Evolutionary conservation across 2,329 filamentous ascomycete genomes (phyloP), one percentile per base, ranked within the genome.

Genomic region (Escovopsis sp.): DNA sequence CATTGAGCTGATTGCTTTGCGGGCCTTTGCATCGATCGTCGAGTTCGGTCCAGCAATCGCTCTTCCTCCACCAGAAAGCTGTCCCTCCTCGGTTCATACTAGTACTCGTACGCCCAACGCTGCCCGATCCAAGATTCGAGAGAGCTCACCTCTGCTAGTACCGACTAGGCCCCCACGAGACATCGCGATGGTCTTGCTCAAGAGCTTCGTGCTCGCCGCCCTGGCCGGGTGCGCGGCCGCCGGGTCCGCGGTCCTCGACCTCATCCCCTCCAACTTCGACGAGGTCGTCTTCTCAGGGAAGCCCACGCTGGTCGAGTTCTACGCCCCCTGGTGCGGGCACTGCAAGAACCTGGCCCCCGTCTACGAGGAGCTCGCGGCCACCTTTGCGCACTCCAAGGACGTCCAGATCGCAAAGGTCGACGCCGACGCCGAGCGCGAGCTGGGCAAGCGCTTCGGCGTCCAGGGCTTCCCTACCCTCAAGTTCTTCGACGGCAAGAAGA

Each of bases 261-360:
- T 98, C 47, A 79, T 83, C 45, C 87, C 89, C 43, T 69, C 70
- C 54, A 98, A 95, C 71, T 98, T 98, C 62, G 89, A 96, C 69
- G 68, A 81, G 38, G 72, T 94, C 42, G 86, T 94, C 49, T 72
- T 94, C 46, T 89, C 84, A 37, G 87, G 87, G 63, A 96, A 94
- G 70, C 89, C 91, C 35, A 88, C 91, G 0, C 79, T 98, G 24
- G 87, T 96, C 53, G 88, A 96, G 63, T 98, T 98, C 75, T 96
- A 94, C 59, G 91, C 91, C 30, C 88, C 89, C 20, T 98, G 91
- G 91, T 98, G 91, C 58, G 93, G 91, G 29, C 91, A 98, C 73
- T 98, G 91, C 85, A 96, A 96, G 76, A 94, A 70, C 57, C 82
- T 98, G 30, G 91, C 91, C 13, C 93, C 91, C 39, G 70, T 93